These are phyloP conservation scores for Hanseniaspora thailandica DNA, from an alignment of 805 yeast species.

Conservation along the genomic window DNA sequence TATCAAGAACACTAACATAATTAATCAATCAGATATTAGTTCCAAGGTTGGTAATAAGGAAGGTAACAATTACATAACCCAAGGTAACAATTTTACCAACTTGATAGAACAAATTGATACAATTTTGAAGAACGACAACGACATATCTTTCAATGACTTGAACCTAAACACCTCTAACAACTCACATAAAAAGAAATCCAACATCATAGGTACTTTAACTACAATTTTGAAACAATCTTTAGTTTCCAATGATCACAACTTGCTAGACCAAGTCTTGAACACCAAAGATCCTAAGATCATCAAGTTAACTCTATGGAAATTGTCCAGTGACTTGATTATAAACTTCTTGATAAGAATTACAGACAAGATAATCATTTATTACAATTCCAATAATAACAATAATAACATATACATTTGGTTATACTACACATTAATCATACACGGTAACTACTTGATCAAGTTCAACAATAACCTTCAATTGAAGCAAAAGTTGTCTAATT, in stretches of 20 bases:
- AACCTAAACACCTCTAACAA: conserved; percentile 18
- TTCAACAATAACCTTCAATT: conserved; percentile 33
- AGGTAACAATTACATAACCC: conserved; percentile 46
- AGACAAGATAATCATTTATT: conserved; percentile 38
- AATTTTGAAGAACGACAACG: conserved; percentile 23
- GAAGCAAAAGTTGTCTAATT: conserved; percentile 44
- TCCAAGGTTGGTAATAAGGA: conserved; percentile 49
- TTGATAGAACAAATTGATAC: conserved; percentile 30
- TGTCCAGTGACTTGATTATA: conserved; percentile 43
- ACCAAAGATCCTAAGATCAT: conserved; percentile 42
- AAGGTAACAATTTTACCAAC: conserved; percentile 53
- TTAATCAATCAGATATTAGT: conserved; percentile 32
- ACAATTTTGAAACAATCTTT: conserved; percentile 81
- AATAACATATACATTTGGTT: conserved; percentile 51
- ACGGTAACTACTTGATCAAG: conserved; percentile 54
- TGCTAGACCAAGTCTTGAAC: conserved; percentile 70
- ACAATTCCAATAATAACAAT: conserved; percentile 1
- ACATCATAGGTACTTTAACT: conserved; percentile 66
- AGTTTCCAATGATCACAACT: conserved; percentile 70
- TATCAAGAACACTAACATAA: conserved; percentile 17
- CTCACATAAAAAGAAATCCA: conserved; percentile 35
- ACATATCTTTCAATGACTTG: conserved; percentile 24
- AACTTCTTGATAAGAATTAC: conserved; percentile 48
- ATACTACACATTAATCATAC: conserved; percentile 70
- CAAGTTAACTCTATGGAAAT: conserved; percentile 42